Evolutionary conservation across 1,284 basidiomycete genomes (phyloP).

Genomic region (Amylostereum chailletii): DNA sequence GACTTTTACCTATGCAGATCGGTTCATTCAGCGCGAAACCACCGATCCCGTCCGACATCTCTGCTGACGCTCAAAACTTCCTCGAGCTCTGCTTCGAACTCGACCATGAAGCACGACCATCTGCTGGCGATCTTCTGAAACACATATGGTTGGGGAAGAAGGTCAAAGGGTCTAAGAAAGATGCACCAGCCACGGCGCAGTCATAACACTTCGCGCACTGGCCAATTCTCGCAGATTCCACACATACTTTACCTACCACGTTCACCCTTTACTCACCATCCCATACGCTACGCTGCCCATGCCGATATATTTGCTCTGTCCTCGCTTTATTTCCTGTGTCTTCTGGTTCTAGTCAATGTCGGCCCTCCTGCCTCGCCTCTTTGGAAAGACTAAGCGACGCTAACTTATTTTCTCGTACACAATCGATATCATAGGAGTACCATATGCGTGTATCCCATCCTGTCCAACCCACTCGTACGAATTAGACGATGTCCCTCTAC

Average conservation of each 20-base stretch:
- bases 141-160: conserved; percentile 59
- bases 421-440: no score
- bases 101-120: conserved; percentile 75
- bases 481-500: no score
- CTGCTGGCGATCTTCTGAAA: conserved; percentile 67
- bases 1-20: conserved; percentile 45
- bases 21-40: conserved; percentile 75
- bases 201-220: not conserved
- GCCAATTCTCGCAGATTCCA: not conserved
- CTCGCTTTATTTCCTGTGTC: not conserved
- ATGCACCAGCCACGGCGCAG: not conserved
- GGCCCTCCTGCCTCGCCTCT: no score
- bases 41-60: conserved; percentile 82
- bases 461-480: no score
- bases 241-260: not conserved
- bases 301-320: not conserved
- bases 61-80: conserved; percentile 78
- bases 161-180: conserved; percentile 6
- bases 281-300: not conserved
- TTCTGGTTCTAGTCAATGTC: not conserved
- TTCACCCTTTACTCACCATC: not conserved
- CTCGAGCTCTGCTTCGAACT: conserved; percentile 80
- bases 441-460: no score
- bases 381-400: no score
- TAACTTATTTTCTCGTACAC: no score